Base-by-base conservation (phyloP, 2,329 filamentous ascomycete genomes). In the Pezicula radicicola region DNA sequence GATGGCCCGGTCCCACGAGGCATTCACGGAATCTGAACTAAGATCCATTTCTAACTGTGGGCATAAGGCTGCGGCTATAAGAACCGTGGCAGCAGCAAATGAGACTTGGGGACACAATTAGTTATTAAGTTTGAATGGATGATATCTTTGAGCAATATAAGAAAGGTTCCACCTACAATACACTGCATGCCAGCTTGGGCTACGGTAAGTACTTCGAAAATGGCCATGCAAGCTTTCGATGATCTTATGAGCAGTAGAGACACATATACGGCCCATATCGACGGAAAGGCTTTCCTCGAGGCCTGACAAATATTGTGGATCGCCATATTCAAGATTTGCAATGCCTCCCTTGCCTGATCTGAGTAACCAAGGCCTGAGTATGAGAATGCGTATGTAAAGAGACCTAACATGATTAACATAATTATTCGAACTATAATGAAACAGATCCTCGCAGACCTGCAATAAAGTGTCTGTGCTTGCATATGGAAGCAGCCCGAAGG, bases 141-240 rank as follows among this genome's bases (percentile, higher is more conserved):
- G 15, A 9, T 18, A 19, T 12, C 37, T 8, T 28, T 25, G 13
- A 18, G 35, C n/a, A 43, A 13, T 6, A 28, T 6, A 44, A 35
- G 13, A 18, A 33, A 3, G 21, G 5, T 21, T 5, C 21, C 5
- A 46, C 55, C 51, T 48, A 61, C 57, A 60, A 33, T 60, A 58
- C 35, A 60, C 50, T 27, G 40, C 51, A 41, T 60, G 55, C 58
- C 58, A 61, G 10, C 37, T 41, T 18, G 58, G 49, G 27, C 45
- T 56, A 19, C 50, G 36, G 30, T 55, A 55, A 4, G 42, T 27
- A 7, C 39, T 48, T 5, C 46, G 15, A 21, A 58, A 46, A 30
- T 53, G 49, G 7, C 45, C 28, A 15, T 49, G 30, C 10, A 58
- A 25, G 8, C 25, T 39, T 33, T 51, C 48, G 16, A 60, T 21